A percentile compares a stretch with the other conserved stretches of the same genome.
phyloP scores from a whole-genome alignment of 345 rosid genomes.

The Citrus unshiu region DNA sequence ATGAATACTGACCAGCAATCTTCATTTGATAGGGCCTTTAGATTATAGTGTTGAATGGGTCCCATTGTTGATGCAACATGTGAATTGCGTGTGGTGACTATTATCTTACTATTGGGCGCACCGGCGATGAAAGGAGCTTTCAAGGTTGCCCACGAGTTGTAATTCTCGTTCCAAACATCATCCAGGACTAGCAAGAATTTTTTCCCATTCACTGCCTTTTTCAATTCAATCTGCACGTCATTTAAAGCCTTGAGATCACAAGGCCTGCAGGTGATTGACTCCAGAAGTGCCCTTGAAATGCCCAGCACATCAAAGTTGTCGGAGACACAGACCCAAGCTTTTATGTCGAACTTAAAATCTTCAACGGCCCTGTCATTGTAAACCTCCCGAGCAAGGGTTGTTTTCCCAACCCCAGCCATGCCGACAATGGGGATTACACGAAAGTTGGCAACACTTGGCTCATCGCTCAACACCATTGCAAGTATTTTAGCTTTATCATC shows the following conservation, averaged over 20 bases:
- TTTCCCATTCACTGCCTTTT: background rate
- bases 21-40: background rate
- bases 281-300: background rate
- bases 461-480: background rate
- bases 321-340: background rate
- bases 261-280: background rate
- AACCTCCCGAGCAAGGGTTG: background rate
- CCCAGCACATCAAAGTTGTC: background rate
- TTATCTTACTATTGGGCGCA: background rate
- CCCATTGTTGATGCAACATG: background rate
- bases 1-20: constrained; percentile 9
- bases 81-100: background rate
- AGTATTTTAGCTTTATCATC: background rate
- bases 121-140: background rate
- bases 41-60: background rate
- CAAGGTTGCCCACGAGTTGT: background rate
- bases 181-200: no score
- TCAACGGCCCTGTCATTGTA: background rate
- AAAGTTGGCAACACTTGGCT: background rate
- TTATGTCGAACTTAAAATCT: background rate
- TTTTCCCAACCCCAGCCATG: background rate
- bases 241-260: background rate
- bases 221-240: background rate
- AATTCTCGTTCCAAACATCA: no score
- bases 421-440: background rate